Base-by-base conservation (phyloP, 1,284 basidiomycete species). In the Bondarzewia mesenterica region DNA sequence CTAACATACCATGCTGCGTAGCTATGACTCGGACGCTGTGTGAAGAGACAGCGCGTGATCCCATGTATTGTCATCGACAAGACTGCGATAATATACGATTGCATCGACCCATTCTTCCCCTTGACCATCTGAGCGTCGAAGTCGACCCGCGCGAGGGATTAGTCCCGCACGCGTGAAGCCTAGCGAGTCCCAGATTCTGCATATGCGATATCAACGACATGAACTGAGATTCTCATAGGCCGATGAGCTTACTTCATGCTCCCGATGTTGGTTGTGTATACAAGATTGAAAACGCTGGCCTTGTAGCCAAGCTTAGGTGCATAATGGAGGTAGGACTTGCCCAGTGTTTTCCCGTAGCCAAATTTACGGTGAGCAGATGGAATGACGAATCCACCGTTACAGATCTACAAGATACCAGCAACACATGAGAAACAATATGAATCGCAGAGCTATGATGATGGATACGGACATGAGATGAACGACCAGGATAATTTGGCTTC, bases 401-500 rank as follows among this genome's bases (percentile, higher is more conserved):
- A 93, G 48, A 88, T 88, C 85, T 89, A 32, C 29, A 32, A n/a
- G 29, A 8, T 14, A 16, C 16, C 20, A 40, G 39, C 27, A 41
- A 22, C 39, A n/a, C 14, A 10, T 49, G 4, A 36, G 27, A n/a
- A 14, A 36, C 20, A 40, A 44, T 6, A 29, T 22, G 23, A 48
- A 3, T 21, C 44, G 41, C 20, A n/a, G 20, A 23, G 16, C 35
- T n/a, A 18, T 21, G 16, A n/a, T n/a, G n/a, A n/a, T n/a, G 26
- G 32, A 22, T 10, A 8, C 87, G 71, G 59, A 92, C 89, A 73
- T 94, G 93, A 35, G 89, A 92, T 3, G 89, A 90, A 51, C 93
- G 77, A n/a, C 93, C 92, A 2, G 89, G 90, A 67, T 94, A 93
- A 64, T 93, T 93, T 32, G 90, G 89, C 67, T 93, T 94, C 52